phyloP scores from a whole-genome alignment of 2,329 filamentous ascomycete species.

The Aspergillus udagawae region DNA sequence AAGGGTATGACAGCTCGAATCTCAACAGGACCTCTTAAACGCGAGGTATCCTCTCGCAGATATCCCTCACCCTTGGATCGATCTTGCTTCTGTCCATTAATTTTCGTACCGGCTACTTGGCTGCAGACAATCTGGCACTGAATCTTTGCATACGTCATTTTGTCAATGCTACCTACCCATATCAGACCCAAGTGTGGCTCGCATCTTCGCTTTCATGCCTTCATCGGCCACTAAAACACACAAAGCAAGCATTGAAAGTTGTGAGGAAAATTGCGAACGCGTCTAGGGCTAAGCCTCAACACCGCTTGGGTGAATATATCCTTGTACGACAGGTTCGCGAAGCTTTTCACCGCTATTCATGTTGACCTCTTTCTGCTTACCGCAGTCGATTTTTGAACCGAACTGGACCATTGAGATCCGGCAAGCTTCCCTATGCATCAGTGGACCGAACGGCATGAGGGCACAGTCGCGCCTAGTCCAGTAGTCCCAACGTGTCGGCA shows the following conservation, averaged over 20 bases:
- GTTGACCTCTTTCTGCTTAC: constrained; percentile 4
- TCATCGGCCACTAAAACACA: background rate
- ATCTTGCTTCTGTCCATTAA: constrained; percentile 3
- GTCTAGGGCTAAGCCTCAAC: background rate
- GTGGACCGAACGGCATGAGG: constrained; percentile 21
- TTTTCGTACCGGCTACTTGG: background rate
- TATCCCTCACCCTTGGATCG: background rate
- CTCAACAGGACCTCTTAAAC: constrained; percentile 12
- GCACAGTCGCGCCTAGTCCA: constrained; percentile 31
- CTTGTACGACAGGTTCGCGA: background rate
- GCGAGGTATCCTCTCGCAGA: constrained; percentile 6
- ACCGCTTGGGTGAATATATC: background rate
- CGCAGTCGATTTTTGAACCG: constrained; percentile 16
- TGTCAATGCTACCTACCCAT: background rate
- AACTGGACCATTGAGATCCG: constrained; percentile 16
- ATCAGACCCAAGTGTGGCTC: background rate
- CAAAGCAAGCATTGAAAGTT: background rate
- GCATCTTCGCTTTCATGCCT: background rate
- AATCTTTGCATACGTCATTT: constrained; percentile 4
- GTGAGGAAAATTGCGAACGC: background rate
- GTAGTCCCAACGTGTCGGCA: constrained; percentile 32
- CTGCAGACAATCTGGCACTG: background rate
- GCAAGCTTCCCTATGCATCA: constrained; percentile 25
- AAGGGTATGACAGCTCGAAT: constrained; percentile 20
- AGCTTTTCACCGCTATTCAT: constrained; percentile 6